Conservation (phyloP, 75 land plant species). For the Cupressus sempervirens region DNA sequence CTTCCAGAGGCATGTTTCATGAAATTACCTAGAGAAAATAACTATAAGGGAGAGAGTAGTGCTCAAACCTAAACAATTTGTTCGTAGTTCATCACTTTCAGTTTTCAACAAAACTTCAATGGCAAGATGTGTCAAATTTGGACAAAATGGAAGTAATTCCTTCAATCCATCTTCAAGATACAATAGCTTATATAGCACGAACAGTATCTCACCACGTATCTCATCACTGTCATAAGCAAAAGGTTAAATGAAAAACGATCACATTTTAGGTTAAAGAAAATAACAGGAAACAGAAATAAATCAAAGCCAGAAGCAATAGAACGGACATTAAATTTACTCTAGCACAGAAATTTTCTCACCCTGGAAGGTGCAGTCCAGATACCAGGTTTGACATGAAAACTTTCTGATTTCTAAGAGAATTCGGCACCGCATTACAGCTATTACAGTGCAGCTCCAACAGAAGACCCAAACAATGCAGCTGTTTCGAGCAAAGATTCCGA, state of each 20-base stretch:
- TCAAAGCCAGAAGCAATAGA: neutral
- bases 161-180: slow-evolving; percentile 41
- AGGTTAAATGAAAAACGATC: neutral
- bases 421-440: slow-evolving; percentile 20
- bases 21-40: neutral
- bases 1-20: neutral
- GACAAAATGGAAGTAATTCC: slow-evolving; percentile 28
- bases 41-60: slow-evolving; percentile 6
- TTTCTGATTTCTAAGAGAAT: slow-evolving; percentile 33
- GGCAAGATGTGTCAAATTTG: slow-evolving; percentile 41
- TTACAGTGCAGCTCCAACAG: slow-evolving; percentile 47
- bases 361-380: slow-evolving; percentile 62
- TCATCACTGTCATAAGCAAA: slow-evolving; percentile 57
- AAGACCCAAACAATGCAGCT: slow-evolving; percentile 87
- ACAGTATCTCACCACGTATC: slow-evolving; percentile 78
- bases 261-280: neutral
- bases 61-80: slow-evolving; percentile 72
- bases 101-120: slow-evolving; percentile 67
- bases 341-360: slow-evolving; percentile 20
- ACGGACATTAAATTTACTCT: neutral
- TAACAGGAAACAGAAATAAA: neutral
- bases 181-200: slow-evolving; percentile 68
- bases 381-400: slow-evolving; percentile 51
- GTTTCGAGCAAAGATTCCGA: slow-evolving; percentile 7
- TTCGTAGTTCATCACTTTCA: slow-evolving; percentile 71